phyloP scores from a whole-genome alignment of 352 stramenopile species.

The Pythium rishiriense region DNA sequence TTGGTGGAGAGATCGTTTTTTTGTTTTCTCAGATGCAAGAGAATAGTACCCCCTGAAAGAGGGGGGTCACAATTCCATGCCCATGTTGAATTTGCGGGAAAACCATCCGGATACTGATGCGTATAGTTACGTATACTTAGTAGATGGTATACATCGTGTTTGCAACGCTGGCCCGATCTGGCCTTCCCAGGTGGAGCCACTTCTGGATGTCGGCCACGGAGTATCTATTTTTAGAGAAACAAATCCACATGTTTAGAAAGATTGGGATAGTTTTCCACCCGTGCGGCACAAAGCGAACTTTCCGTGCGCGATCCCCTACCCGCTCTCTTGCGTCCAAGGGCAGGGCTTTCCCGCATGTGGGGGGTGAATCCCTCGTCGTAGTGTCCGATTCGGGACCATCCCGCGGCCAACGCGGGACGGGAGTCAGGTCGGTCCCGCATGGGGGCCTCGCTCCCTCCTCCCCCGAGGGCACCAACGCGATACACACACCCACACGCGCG shows the following conservation, averaged over 20 bases:
- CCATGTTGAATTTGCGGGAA: conserved; percentile 1
- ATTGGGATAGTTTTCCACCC: background rate
- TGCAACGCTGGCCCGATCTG: background rate
- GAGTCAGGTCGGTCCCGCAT: conserved; percentile 20
- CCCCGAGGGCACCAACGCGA: background rate
- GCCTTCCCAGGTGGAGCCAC: background rate
- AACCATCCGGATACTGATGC: background rate
- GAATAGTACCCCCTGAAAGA: background rate
- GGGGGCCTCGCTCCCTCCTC: background rate
- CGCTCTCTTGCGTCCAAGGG: conserved; percentile 9
- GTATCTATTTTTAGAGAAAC: too few relatives aligned
- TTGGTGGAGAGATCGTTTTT: too few relatives aligned
- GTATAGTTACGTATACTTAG: conserved; percentile 6
- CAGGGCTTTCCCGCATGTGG: conserved; percentile 13
- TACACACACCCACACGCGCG: background rate
- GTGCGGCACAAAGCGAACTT: conserved; percentile 9
- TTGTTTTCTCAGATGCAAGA: too few relatives aligned
- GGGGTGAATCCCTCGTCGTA: background rate
- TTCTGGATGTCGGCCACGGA: too few relatives aligned
- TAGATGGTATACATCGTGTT: conserved; percentile 1
- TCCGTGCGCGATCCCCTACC: conserved; percentile 9
- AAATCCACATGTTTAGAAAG: too few relatives aligned
- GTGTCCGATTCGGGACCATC: background rate
- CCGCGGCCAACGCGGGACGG: background rate
- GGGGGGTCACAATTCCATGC: too few relatives aligned